Percentiles rank a stretch among this genome's conserved stretches.
phyloP scores from a whole-genome alignment of 2,329 filamentous ascomycete species.

The Trichoderma citrinoviride region DNA sequence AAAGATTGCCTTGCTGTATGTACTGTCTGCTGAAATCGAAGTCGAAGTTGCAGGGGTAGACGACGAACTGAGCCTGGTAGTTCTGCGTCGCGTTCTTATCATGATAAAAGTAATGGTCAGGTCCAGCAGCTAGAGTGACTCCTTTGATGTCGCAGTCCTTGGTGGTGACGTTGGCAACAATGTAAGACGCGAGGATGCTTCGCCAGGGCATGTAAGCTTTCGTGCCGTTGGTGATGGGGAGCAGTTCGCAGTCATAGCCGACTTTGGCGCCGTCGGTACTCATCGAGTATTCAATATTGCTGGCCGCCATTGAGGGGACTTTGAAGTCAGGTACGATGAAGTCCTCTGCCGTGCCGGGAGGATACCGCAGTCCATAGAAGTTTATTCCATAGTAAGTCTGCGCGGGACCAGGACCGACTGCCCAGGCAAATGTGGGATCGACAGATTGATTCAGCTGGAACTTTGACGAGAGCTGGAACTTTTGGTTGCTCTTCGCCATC shows the following conservation, averaged over 20 bases:
- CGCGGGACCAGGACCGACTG: not conserved
- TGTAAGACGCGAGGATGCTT: conserved; percentile 27
- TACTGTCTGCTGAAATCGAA: conserved; percentile 27
- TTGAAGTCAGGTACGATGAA: conserved; percentile 2
- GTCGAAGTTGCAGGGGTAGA: conserved; percentile 31
- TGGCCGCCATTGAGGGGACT: not conserved
- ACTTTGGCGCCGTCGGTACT: conserved; percentile 27
- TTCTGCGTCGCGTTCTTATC: conserved; percentile 30
- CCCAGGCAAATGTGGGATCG: not conserved
- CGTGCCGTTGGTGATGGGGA: conserved; percentile 28
- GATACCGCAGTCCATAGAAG: conserved; percentile 8
- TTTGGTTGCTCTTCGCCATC: not conserved
- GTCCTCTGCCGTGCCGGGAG: not conserved
- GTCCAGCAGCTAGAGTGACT: conserved; percentile 27
- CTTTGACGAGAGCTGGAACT: not conserved
- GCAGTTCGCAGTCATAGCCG: conserved; percentile 28
- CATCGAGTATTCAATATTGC: not conserved
- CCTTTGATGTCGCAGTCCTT: conserved; percentile 29
- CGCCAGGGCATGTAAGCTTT: conserved; percentile 25
- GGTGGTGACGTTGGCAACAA: conserved; percentile 28
- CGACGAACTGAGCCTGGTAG: conserved; percentile 27
- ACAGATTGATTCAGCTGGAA: not conserved
- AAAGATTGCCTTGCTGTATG: conserved; percentile 14
- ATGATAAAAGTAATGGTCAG: conserved; percentile 29
- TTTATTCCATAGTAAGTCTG: conserved; percentile 14